A percentile compares a stretch with the other conserved stretches of the same genome.
These are phyloP conservation scores for Ascochyta lentis DNA, from an alignment of 2,329 filamentous ascomycete genomes.

Conservation along the genomic window DNA sequence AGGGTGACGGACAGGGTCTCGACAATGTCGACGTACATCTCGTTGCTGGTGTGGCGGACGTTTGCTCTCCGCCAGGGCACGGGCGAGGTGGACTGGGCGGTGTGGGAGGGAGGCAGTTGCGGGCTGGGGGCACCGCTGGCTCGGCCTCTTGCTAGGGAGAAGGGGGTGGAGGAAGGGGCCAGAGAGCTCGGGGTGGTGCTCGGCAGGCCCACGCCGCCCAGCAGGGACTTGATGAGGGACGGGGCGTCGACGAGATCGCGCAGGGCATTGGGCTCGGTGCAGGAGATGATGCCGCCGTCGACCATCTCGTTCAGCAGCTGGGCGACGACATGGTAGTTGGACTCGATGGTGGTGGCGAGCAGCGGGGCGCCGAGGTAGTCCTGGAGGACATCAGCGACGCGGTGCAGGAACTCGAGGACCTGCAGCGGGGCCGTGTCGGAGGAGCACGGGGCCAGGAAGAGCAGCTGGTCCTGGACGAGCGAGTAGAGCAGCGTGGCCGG, in stretches of 20 bases:
- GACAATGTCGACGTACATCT: constrained; percentile 94
- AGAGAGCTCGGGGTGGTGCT: constrained; percentile 49
- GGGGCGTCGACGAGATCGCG: constrained; percentile 92
- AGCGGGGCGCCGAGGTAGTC: constrained; percentile 92
- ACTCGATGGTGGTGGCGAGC: constrained; percentile 84
- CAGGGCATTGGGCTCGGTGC: constrained; percentile 91
- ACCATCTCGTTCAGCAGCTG: constrained; percentile 96
- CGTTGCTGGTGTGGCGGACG: constrained; percentile 94
- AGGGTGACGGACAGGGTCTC: constrained; percentile 88
- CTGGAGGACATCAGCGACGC: constrained; percentile 89
- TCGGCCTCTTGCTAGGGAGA: constrained; percentile 36
- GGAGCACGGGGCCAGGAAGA: constrained; percentile 85
- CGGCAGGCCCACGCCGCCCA: constrained; percentile 86
- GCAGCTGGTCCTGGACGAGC: constrained; percentile 82
- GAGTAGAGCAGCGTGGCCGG: constrained; percentile 91
- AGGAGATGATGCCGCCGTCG: constrained; percentile 86
- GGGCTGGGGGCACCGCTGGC: constrained; percentile 32
- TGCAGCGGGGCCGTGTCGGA: constrained; percentile 87
- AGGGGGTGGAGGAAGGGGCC: constrained; percentile 35
- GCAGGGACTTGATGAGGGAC: constrained; percentile 84
- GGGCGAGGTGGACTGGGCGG: constrained; percentile 52
- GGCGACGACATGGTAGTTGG: constrained; percentile 89
- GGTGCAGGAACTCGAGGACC: constrained; percentile 91
- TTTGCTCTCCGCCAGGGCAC: constrained; percentile 92
- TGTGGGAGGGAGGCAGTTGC: constrained; percentile 29